Conservation (phyloP, 306 rosid genomes). For the Dryas octopetala region DNA sequence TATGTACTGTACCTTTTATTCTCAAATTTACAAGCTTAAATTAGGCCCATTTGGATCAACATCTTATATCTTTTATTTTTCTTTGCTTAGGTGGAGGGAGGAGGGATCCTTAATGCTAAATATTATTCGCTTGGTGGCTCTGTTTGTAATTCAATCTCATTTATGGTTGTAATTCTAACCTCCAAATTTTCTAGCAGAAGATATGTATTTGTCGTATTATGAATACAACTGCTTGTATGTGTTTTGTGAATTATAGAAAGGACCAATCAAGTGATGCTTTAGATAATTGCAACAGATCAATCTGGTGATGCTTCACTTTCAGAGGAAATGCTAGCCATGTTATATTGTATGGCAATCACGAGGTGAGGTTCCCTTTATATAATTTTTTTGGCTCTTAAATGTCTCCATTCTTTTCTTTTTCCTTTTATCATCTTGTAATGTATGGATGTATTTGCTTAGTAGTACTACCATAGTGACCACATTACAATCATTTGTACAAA, state of each 20-base stretch:
- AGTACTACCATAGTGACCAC: neutral
- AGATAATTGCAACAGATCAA: constrained; percentile 28
- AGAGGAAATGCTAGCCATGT: constrained; percentile 69
- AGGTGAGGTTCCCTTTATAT: constrained; percentile 46
- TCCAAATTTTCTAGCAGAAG: neutral
- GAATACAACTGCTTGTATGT: neutral
- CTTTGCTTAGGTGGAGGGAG: neutral
- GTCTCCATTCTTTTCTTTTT: neutral
- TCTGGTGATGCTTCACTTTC: constrained; percentile 44
- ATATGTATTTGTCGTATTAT: neutral
- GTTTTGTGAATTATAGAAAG: constrained; percentile 26
- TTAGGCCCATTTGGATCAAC: neutral
- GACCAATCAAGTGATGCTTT: constrained; percentile 19
- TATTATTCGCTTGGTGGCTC: neutral
- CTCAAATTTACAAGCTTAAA: neutral
- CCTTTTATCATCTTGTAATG: neutral
- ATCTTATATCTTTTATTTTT: neutral
- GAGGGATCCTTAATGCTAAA: neutral
- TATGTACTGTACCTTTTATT: constrained; percentile 37
- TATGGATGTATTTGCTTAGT: neutral
- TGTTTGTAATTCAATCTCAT: neutral
- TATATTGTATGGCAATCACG: constrained; percentile 76
- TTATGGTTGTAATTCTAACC: neutral
- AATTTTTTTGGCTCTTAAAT: neutral
- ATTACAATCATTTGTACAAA: neutral